Evolutionary conservation across 2,329 filamentous ascomycete species (phyloP).

Genomic region (Canariomyces notabilis): DNA sequence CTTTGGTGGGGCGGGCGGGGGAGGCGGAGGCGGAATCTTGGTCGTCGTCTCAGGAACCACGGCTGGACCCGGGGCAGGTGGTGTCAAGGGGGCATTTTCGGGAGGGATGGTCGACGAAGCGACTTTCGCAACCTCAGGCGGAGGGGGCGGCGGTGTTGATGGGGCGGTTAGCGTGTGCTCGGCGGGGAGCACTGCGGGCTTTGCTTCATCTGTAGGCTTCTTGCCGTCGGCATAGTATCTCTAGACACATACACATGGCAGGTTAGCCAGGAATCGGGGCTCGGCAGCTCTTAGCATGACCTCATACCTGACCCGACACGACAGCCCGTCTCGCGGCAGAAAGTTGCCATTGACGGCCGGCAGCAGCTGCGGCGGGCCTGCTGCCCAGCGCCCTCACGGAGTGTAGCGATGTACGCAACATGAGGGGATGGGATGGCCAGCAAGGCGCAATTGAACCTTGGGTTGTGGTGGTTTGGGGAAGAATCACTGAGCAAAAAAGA

Average conservation of each 20-base stretch:
- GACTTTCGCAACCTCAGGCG: constrained; percentile 29
- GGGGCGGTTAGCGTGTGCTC: constrained; percentile 49
- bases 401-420: constrained; percentile 66
- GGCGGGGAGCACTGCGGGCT: constrained; percentile 40
- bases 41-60: constrained; percentile 27
- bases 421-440: constrained; percentile 50
- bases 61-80: constrained; percentile 35
- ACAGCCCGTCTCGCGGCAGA: constrained; percentile 34
- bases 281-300: constrained; percentile 21
- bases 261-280: constrained; percentile 20
- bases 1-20: constrained; percentile 39
- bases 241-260: constrained; percentile 33
- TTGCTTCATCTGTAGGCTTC: constrained; percentile 45
- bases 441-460: constrained; percentile 28
- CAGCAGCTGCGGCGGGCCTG: constrained; percentile 48
- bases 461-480: constrained; percentile 27
- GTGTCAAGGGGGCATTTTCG: constrained; percentile 37
- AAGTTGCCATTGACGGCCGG: constrained; percentile 55
- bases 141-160: constrained; percentile 36
- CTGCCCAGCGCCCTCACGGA: constrained; percentile 56
- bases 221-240: constrained; percentile 53
- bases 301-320: constrained; percentile 38
- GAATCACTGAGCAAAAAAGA: constrained; percentile 28
- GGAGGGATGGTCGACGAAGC: constrained; percentile 35
- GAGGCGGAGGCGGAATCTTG: constrained; percentile 31